phyloP scores from a whole-genome alignment of 2,329 filamentous ascomycete genomes.

The Colletotrichum sp. region DNA sequence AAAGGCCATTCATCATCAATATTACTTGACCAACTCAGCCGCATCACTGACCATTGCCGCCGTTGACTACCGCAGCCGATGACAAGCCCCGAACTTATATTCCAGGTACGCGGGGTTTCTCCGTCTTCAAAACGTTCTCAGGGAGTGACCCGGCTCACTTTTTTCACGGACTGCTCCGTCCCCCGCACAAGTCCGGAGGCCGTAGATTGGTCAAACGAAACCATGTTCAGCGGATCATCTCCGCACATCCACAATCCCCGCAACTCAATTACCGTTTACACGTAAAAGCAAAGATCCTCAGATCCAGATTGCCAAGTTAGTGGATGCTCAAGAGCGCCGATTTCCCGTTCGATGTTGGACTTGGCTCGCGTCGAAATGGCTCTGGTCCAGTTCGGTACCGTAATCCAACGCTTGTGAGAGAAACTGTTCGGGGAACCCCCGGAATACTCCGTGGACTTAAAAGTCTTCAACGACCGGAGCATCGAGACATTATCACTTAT shows the following conservation, averaged over 20 bases:
- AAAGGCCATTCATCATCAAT: background rate
- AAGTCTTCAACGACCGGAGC: background rate
- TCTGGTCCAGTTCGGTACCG: background rate
- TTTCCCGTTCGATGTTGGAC: background rate
- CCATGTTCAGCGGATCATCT: background rate
- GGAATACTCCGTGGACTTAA: background rate
- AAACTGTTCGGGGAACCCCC: background rate
- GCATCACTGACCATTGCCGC: background rate
- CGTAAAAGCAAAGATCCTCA: background rate
- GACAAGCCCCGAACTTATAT: background rate
- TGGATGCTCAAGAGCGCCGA: background rate
- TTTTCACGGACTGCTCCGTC: background rate
- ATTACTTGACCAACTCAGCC: background rate
- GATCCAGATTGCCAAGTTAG: background rate
- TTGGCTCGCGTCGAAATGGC: background rate
- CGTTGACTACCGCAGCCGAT: background rate
- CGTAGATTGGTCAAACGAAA: slow-evolving; percentile 17
- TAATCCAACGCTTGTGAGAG: background rate
- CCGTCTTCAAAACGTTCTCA: background rate
- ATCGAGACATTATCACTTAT: background rate
- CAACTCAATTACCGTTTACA: background rate
- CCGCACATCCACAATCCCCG: background rate
- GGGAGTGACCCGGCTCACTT: background rate
- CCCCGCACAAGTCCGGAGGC: background rate
- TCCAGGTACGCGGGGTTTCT: background rate